phyloP scores from a whole-genome alignment of 306 rosid species.

The Begonia peltatifolia region DNA sequence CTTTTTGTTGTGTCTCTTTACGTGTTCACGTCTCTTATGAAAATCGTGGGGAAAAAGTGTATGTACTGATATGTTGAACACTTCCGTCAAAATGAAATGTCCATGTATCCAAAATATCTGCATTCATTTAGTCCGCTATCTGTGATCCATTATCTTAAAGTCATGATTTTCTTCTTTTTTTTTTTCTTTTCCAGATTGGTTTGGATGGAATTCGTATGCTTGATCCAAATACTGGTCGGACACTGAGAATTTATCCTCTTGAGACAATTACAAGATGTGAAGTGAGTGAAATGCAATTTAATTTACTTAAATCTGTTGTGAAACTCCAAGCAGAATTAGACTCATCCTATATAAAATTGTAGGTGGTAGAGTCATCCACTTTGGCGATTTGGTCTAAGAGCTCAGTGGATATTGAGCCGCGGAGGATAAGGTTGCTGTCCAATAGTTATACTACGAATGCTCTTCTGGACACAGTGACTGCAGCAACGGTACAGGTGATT shows the following conservation, averaged over 20 bases:
- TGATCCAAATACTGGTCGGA: slow-evolving; percentile 72
- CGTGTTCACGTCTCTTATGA: too few relatives aligned
- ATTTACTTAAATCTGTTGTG: too few relatives aligned
- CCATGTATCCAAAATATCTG: too few relatives aligned
- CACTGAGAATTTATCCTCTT: slow-evolving; percentile 82
- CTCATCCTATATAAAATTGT: neutral
- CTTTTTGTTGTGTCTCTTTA: too few relatives aligned
- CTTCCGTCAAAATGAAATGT: too few relatives aligned
- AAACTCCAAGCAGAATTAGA: too few relatives aligned
- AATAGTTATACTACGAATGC: slow-evolving; percentile 84
- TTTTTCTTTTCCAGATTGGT: slow-evolving; percentile 51
- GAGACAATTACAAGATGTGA: slow-evolving; percentile 91
- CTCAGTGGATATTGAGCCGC: slow-evolving; percentile 75
- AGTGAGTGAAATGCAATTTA: slow-evolving; percentile 31
- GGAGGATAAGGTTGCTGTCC: slow-evolving; percentile 89
- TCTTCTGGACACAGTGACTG: slow-evolving; percentile 87
- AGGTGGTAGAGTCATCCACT: slow-evolving; percentile 73
- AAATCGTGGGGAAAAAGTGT: too few relatives aligned
- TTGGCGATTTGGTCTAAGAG: slow-evolving; percentile 95
- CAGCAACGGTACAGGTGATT: slow-evolving; percentile 85
- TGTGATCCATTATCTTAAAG: neutral
- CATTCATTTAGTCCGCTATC: slow-evolving; percentile 1
- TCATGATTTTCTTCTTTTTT: neutral
- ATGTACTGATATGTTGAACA: too few relatives aligned
- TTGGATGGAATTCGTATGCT: slow-evolving; percentile 95